phyloP scores from a whole-genome alignment of 2,329 filamentous ascomycete species.

The Ceratocystis colombiana region DNA sequence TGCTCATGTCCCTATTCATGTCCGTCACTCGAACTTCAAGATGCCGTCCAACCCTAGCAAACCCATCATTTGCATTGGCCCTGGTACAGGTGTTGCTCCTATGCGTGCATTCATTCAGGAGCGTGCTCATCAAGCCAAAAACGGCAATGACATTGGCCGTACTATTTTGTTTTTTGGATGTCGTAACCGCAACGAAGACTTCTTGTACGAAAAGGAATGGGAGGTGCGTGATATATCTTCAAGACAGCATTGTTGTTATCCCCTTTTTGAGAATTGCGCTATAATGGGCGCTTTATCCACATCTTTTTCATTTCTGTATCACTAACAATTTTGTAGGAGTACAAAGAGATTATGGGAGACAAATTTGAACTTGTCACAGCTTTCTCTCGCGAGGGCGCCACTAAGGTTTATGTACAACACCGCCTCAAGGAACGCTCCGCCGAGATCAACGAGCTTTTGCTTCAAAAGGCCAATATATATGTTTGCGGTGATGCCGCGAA shows the following conservation, averaged over 20 bases:
- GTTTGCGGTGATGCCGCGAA: constrained; percentile 96
- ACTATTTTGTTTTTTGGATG: constrained; percentile 94
- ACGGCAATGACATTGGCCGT: constrained; percentile 72
- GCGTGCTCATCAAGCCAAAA: constrained; percentile 68
- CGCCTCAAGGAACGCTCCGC: constrained; percentile 71
- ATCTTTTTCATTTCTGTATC: background rate
- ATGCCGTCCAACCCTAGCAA: constrained; percentile 89
- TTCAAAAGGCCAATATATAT: constrained; percentile 87
- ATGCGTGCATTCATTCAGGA: constrained; percentile 96
- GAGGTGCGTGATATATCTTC: constrained; percentile 52
- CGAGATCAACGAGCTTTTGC: constrained; percentile 76
- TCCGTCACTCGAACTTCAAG: constrained; percentile 98
- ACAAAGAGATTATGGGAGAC: constrained; percentile 72
- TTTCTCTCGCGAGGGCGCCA: constrained; percentile 76
- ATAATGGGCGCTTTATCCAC: background rate
- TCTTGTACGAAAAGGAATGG: constrained; percentile 86
- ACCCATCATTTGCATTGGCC: constrained; percentile 91
- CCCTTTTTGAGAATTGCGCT: background rate
- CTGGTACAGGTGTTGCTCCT: constrained; percentile 90
- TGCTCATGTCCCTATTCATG: constrained; percentile 86
- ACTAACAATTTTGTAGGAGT: constrained; percentile 50
- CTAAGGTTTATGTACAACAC: constrained; percentile 98
- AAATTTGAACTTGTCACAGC: constrained; percentile 84
- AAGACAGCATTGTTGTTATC: background rate
- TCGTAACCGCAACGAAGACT: constrained; percentile 78